Evolutionary conservation across 306 rosid genomes (phyloP), one percentile per base, ranked within the genome.

Genomic region (Malus domestica): DNA sequence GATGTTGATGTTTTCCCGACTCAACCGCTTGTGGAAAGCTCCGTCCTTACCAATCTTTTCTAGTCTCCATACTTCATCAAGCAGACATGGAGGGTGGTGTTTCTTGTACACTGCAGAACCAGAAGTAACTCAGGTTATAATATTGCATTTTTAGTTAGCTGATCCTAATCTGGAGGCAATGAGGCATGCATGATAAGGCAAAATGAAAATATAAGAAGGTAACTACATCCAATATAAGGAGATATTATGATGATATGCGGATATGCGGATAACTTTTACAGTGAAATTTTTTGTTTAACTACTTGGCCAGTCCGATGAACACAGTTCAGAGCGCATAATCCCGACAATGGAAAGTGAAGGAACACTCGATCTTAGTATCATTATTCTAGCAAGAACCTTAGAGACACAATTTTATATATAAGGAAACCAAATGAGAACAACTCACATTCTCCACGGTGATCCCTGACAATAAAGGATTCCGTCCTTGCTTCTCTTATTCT

Each of bases 381-480:
- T 11, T 44, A 32, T 16, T 15, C n/a, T 16, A 64, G 35, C 20
- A 46, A 42, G 19, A 27, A 19, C 44, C 45, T 44, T 20, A 19
- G 25, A 62, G 67, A 29, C 67, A 1, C 64, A 62, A 62, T 62
- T 14, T 14, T 62, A 14, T 27, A 2, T 13, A 62, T 15, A 62
- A 62, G 16, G 29, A 29, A 6, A 62, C 19, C 42, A 29, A 66
- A 63, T 70, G 12, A 57, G 20, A 82, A 81, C 77, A 80, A 86
- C 98, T 96, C 78, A 96, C 99, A 81, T 90, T 96, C 99, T 87
- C 99, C 97, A 52, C 98, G 87, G 68, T 96, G 99, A 85, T 96
- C 99, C 85, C 98, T 88, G 38, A 96, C 99, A 49, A 96, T 88
- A 67, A 92, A 96, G 42, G 98, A 90, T 42, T 84, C 93, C 30